Percentiles rank a stretch among this genome's conserved stretches.
phyloP scores from a whole-genome alignment of 805 yeast genomes.

The Candida germanica region DNA sequence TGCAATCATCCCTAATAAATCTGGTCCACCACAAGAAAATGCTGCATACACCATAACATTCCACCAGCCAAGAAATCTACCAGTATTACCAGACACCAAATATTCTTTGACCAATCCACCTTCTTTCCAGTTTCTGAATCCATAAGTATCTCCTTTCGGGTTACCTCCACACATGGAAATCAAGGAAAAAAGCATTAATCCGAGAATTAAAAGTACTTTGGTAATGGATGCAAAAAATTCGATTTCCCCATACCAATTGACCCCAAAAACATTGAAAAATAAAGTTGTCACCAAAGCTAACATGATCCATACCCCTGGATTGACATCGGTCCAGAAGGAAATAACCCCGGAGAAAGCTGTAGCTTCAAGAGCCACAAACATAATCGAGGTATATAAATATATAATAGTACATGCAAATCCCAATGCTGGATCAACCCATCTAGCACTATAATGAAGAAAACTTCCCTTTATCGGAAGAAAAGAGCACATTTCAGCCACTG shows the following conservation, averaged over 20 bases:
- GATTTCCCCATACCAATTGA: slow-evolving; percentile 44
- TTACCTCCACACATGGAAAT: slow-evolving; percentile 39
- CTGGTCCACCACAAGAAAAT: slow-evolving; percentile 36
- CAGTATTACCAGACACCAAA: slow-evolving; percentile 26
- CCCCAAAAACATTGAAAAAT: slow-evolving; percentile 30
- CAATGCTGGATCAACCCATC: slow-evolving; percentile 35
- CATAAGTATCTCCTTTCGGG: slow-evolving; percentile 32
- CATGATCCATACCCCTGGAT: slow-evolving; percentile 32
- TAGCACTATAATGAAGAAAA: slow-evolving; percentile 31
- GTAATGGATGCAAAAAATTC: slow-evolving; percentile 32
- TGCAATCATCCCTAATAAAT: slow-evolving; percentile 28
- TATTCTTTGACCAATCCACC: slow-evolving; percentile 31
- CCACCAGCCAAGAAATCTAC: slow-evolving; percentile 35
- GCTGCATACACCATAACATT: slow-evolving; percentile 32
- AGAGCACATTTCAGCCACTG: slow-evolving; percentile 37
- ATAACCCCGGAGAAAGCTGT: slow-evolving; percentile 31
- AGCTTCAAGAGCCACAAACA: slow-evolving; percentile 33
- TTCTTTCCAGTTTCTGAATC: slow-evolving; percentile 33
- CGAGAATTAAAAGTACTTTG: slow-evolving; percentile 31
- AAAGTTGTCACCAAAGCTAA: slow-evolving; percentile 24
- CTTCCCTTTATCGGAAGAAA: slow-evolving; percentile 36
- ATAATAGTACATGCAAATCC: slow-evolving; percentile 33
- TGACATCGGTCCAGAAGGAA: slow-evolving; percentile 29
- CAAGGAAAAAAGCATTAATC: slow-evolving; percentile 31
- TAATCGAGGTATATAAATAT: slow-evolving; percentile 31